A percentile compares a stretch with the other conserved stretches of the same genome.
phyloP scores from a whole-genome alignment of 257 asterid species.

The Pogostemon cablin region DNA sequence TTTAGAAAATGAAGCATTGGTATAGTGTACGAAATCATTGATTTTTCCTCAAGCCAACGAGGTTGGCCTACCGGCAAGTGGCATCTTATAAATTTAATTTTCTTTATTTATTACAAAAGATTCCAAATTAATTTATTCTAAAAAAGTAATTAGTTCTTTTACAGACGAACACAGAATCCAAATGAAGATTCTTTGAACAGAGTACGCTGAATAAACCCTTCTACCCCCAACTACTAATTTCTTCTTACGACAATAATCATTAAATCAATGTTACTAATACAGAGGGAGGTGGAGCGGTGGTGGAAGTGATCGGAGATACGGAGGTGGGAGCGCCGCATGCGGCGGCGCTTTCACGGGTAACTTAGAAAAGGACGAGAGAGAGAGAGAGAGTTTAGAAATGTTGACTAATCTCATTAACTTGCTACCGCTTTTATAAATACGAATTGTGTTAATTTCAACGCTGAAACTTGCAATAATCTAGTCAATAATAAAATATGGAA shows the following conservation, averaged over 20 bases:
- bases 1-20: no score
- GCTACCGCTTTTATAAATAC: not conserved
- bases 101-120: no score
- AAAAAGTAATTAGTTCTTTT: no score
- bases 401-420: not conserved
- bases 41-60: no score
- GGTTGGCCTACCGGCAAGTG: no score
- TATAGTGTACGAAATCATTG: no score
- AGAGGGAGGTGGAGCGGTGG: not conserved
- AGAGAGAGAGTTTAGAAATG: not conserved
- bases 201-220: not conserved
- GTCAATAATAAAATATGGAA: not conserved
- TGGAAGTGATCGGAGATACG: not conserved
- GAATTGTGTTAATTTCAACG: not conserved
- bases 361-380: not conserved
- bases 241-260: no score
- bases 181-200: not conserved
- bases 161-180: not conserved
- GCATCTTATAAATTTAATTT: no score
- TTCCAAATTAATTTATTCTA: no score
- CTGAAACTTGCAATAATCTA: not conserved
- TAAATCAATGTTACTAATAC: no score
- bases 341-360: constrained; percentile 2
- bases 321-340: constrained; percentile 1
- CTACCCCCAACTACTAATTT: no score